Evolutionary conservation across 225 moss, liverwort and hornwort genomes (phyloP).

Genomic region (Thuidium tamariscinum): DNA sequence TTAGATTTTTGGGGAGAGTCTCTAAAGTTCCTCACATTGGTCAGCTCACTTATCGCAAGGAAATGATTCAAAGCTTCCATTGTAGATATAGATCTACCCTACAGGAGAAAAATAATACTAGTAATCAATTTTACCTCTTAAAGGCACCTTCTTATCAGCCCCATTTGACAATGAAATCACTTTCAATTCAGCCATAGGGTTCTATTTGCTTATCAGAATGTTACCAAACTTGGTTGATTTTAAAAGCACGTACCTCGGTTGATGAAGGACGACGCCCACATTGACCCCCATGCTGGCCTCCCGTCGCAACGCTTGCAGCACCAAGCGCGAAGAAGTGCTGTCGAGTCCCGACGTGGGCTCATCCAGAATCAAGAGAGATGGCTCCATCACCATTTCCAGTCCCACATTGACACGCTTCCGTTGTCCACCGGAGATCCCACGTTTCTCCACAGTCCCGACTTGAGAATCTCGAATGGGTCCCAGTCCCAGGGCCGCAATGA

Average conservation of each 20-base stretch:
- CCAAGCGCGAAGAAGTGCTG: conserved; percentile 86
- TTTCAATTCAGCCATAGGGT: too few relatives aligned
- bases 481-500: conserved; percentile 67
- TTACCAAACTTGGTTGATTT: not conserved
- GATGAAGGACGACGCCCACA: conserved; percentile 83
- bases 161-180: not conserved
- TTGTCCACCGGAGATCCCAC: conserved; percentile 93
- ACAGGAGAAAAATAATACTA: too few relatives aligned
- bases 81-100: not conserved
- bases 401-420: conserved; percentile 93
- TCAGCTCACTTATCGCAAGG: not conserved
- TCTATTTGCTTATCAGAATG: not conserved
- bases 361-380: conserved; percentile 78
- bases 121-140: not conserved
- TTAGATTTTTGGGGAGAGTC: not conserved
- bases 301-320: conserved; percentile 68
- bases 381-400: conserved; percentile 92
- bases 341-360: conserved; percentile 97
- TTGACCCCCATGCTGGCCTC: conserved; percentile 88
- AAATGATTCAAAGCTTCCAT: not conserved
- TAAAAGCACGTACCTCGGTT: conserved; percentile 54
- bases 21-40: not conserved
- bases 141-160: not conserved
- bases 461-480: conserved; percentile 62
- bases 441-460: conserved; percentile 88